Percentiles rank a stretch among this genome's conserved stretches.
Conservation (phyloP, 2,329 filamentous ascomycete species). For the Cladosporium oxysporum region DNA sequence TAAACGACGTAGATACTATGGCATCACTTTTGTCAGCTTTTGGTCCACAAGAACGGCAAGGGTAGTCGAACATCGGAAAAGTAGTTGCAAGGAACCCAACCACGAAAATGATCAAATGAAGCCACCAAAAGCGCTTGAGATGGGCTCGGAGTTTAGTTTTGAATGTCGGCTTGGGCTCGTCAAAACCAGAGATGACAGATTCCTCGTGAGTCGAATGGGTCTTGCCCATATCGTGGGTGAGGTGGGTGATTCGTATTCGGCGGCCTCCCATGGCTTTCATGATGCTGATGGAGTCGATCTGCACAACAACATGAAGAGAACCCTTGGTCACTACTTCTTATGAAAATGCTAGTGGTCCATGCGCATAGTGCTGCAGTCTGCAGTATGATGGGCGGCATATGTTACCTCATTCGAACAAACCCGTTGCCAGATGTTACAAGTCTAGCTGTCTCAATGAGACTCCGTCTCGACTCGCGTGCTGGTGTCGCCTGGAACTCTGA, state of each 20-base stretch:
- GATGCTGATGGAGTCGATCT: neutral
- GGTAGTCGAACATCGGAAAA: neutral
- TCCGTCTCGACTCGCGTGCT: neutral
- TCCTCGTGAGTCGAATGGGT: neutral
- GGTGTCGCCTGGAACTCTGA: neutral
- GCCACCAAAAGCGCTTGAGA: neutral
- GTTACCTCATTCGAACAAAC: neutral
- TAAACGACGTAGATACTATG: slow-evolving; percentile 57
- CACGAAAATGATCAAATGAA: neutral
- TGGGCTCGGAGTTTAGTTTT: neutral
- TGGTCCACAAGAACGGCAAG: neutral
- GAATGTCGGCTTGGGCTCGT: neutral
- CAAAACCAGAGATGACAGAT: neutral
- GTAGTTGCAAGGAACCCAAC: neutral
- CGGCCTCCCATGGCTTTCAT: neutral
- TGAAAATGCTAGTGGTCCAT: neutral
- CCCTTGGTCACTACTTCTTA: neutral
- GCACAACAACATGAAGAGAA: neutral
- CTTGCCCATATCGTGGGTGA: neutral
- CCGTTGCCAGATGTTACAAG: neutral
- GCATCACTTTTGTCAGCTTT: neutral
- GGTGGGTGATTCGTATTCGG: neutral
- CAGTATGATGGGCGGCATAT: neutral
- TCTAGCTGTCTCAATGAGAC: neutral
- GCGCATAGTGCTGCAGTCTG: neutral